Percentiles rank a stretch among this genome's conserved stretches.
Conservation (phyloP, 192 early-diverging fungal genomes). For the Linnemannia zychae region DNA sequence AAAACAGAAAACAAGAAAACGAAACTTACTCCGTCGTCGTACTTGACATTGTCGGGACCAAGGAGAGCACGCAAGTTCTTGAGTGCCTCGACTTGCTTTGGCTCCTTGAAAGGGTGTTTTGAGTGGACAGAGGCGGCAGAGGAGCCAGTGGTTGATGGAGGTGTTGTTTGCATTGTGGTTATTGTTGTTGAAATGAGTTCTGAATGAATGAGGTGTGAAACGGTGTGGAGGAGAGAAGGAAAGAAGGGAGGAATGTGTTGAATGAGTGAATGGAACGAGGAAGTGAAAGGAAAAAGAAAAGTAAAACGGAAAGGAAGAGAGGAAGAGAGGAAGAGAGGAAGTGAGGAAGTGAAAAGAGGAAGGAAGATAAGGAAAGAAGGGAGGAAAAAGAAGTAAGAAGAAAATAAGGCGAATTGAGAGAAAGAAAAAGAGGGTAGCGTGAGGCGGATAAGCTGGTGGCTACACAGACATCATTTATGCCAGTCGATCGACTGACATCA, state of each 20-base stretch:
- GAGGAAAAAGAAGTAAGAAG: not conserved
- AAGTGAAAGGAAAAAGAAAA: not conserved
- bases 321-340: not conserved
- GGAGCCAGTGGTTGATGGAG: constrained; percentile 9
- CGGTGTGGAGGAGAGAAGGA: not conserved
- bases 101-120: constrained; percentile 50
- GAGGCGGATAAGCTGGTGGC: not conserved
- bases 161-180: constrained; percentile 1
- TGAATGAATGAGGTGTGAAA: not conserved
- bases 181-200: not conserved
- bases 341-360: not conserved
- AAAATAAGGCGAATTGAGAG: not conserved
- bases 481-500: not conserved
- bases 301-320: not conserved
- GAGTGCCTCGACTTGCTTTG: constrained; percentile 53
- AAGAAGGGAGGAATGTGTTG: not conserved
- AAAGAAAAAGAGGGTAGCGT: not conserved
- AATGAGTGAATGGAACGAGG: not conserved
- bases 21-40: constrained; percentile 54
- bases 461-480: not conserved
- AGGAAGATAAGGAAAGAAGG: not conserved
- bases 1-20: not conserved
- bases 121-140: constrained; percentile 24
- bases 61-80: constrained; percentile 41
- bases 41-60: constrained; percentile 47